A percentile compares a stretch with the other conserved stretches of the same genome.
Conservation (phyloP, 2,329 filamentous ascomycete species). For the Elsinoe fawcettii region DNA sequence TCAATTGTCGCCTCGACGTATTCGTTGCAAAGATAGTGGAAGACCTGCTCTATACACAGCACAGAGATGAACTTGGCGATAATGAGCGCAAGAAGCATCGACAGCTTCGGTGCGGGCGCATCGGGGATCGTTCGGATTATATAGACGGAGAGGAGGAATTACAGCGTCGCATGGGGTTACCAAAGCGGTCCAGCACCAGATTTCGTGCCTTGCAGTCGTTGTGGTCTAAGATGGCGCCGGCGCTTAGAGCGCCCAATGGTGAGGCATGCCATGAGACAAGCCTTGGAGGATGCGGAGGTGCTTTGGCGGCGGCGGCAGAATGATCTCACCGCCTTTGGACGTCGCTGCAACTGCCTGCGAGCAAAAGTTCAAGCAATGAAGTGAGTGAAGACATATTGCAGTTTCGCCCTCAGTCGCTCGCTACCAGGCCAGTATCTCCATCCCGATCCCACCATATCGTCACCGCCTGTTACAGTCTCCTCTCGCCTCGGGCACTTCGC, state of each 20-base stretch:
- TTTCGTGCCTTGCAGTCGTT: conserved; percentile 7
- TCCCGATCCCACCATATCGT: neutral
- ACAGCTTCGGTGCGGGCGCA: conserved; percentile 5
- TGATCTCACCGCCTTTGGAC: neutral
- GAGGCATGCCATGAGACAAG: neutral
- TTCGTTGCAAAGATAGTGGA: conserved; percentile 20
- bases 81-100: conserved; percentile 15
- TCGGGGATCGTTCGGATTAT: neutral
- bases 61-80: conserved; percentile 19
- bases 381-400: too few relatives aligned
- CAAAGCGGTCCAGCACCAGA: conserved; percentile 1
- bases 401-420: too few relatives aligned
- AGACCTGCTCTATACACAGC: conserved; percentile 18
- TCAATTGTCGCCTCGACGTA: conserved; percentile 25
- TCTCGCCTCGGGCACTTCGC: conserved; percentile 14
- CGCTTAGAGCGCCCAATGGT: conserved; percentile 15
- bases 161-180: conserved; percentile 1
- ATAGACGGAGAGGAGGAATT: neutral
- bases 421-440: neutral
- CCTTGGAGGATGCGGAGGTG: neutral
- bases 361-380: conserved; percentile 9
- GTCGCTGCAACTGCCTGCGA: neutral
- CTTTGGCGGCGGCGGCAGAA: conserved; percentile 6
- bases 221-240: neutral
- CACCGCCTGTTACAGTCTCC: neutral